A percentile compares a stretch with the other conserved stretches of the same genome.
Evolutionary conservation across 2,329 filamentous ascomycete genomes (phyloP).

Genomic region (Aureobasidium sp.): DNA sequence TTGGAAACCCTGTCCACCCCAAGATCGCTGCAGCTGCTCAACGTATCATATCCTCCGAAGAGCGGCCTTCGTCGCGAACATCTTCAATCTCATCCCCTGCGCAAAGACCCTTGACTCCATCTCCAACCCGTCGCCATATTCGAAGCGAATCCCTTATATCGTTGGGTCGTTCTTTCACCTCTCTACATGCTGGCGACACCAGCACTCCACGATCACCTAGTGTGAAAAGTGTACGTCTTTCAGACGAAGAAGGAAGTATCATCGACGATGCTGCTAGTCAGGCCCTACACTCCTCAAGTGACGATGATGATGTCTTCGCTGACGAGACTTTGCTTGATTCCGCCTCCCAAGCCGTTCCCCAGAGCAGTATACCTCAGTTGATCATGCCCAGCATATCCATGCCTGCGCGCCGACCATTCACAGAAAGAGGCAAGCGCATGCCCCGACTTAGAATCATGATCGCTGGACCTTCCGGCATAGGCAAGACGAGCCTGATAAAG

Average conservation of each 20-base stretch:
- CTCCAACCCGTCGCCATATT: slow-evolving; percentile 18
- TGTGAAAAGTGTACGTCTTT: slow-evolving; percentile 48
- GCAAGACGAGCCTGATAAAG: slow-evolving; percentile 84
- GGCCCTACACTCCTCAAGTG: slow-evolving; percentile 43
- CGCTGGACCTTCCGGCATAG: slow-evolving; percentile 68
- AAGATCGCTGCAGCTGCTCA: slow-evolving; percentile 25
- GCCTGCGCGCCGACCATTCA: slow-evolving; percentile 82
- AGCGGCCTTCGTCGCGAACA: slow-evolving; percentile 9
- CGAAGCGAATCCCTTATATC: slow-evolving; percentile 23
- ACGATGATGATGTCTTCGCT: slow-evolving; percentile 45
- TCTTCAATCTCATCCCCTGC: slow-evolving; percentile 18
- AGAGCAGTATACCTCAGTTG: slow-evolving; percentile 57
- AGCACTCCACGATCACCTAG: slow-evolving; percentile 54
- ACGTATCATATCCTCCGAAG: slow-evolving; percentile 26
- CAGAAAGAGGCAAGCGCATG: slow-evolving; percentile 71
- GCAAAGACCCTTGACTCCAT: slow-evolving; percentile 19
- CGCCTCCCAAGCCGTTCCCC: slow-evolving; percentile 20
- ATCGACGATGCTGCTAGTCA: slow-evolving; percentile 49
- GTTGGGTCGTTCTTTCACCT: slow-evolving; percentile 36
- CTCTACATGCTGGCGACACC: slow-evolving; percentile 39
- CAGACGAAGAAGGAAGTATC: slow-evolving; percentile 47
- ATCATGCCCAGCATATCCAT: slow-evolving; percentile 96
- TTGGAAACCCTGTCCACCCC: slow-evolving; percentile 28
- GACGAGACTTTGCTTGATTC: slow-evolving; percentile 27
- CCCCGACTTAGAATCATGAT: slow-evolving; percentile 85